phyloP scores from a whole-genome alignment of 345 rosid species.

The Physaria fendleri region DNA sequence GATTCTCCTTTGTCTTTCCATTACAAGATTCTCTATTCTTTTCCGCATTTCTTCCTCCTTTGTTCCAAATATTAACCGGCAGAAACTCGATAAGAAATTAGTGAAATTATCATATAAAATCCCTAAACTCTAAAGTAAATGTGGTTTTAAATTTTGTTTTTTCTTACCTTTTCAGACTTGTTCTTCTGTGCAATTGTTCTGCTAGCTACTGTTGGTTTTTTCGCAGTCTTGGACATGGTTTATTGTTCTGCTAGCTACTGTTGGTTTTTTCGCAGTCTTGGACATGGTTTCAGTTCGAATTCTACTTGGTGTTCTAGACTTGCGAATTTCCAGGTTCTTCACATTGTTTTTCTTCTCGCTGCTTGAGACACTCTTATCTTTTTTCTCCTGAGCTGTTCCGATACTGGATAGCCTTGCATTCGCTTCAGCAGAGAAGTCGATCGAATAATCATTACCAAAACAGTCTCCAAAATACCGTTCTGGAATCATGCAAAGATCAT shows the following conservation, averaged over 20 bases:
- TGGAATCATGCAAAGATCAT: conserved; percentile 57
- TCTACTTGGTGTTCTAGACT: conserved; percentile 30
- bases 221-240: too few relatives aligned
- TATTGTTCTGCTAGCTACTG: conserved; percentile 41
- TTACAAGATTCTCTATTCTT: conserved; percentile 53
- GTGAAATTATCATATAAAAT: background rate
- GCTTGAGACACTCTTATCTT: conserved; percentile 34
- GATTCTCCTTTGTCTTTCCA: conserved; percentile 75
- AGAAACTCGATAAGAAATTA: background rate
- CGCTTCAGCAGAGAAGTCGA: conserved; percentile 51
- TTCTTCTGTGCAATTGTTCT: conserved; percentile 60
- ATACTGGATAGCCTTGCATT: conserved; percentile 31
- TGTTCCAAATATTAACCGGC: background rate
- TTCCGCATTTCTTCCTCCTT: conserved; percentile 77
- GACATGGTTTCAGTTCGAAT: conserved; percentile 37
- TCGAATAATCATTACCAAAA: conserved; percentile 43
- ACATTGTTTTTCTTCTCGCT: conserved; percentile 28
- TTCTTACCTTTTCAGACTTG: conserved; percentile 64
- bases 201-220: too few relatives aligned
- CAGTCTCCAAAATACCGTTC: conserved; percentile 52
- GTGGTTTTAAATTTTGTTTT: background rate
- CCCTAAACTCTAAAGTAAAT: too few relatives aligned
- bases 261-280: conserved; percentile 40
- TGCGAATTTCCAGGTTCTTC: conserved; percentile 33
- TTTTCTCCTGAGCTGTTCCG: conserved; percentile 26